Conservation (phyloP, 768 basidiomycete genomes). For the Leucosporidium creatinivorum region DNA sequence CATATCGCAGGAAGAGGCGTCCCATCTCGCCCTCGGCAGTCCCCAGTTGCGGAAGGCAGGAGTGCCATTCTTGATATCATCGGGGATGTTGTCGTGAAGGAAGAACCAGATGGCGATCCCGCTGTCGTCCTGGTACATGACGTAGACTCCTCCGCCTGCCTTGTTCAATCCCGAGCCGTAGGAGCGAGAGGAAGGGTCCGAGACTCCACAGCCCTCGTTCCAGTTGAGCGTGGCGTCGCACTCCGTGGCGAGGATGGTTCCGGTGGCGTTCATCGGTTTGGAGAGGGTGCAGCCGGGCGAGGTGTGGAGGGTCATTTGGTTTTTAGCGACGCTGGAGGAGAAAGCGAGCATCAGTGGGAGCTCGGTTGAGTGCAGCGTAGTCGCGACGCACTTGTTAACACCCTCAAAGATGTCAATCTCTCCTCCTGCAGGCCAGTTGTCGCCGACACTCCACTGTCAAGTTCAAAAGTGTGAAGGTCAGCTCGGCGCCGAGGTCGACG, state of each 20-base stretch:
- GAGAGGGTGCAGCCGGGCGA: conserved; percentile 41
- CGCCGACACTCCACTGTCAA: conserved; percentile 12
- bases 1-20: conserved; percentile 36
- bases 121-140: conserved; percentile 43
- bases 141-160: conserved; percentile 49
- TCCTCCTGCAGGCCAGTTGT: conserved; percentile 30
- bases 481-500: too few species aligned
- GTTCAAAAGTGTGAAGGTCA: too few species aligned
- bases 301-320: conserved; percentile 71
- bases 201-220: conserved; percentile 13
- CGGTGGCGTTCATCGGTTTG: conserved; percentile 31
- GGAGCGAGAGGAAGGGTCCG: conserved; percentile 30
- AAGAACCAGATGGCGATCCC: conserved; percentile 57
- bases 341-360: background rate
- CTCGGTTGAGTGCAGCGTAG: background rate
- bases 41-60: conserved; percentile 19
- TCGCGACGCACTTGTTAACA: conserved; percentile 8
- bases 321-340: conserved; percentile 47
- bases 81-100: conserved; percentile 15
- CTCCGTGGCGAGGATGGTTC: conserved; percentile 1
- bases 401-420: conserved; percentile 78
- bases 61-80: conserved; percentile 8
- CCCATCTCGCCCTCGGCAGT: conserved; percentile 3
- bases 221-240: conserved; percentile 9
- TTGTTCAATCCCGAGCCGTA: conserved; percentile 48